These are phyloP conservation scores for Dryas drummondii DNA, from an alignment of 306 rosid species.

Conservation along the genomic window DNA sequence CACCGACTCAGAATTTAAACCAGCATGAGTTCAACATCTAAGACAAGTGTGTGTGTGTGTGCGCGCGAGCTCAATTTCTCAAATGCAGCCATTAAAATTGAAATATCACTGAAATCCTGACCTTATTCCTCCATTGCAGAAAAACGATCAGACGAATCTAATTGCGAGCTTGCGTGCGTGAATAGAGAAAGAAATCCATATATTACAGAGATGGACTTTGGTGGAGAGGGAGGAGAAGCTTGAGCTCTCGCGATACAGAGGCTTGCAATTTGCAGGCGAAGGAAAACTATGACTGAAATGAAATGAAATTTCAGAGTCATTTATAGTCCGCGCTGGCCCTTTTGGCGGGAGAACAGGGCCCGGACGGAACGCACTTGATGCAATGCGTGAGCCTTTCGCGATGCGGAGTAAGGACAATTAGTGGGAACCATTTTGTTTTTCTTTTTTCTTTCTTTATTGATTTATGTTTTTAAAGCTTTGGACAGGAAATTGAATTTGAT, in stretches of 20 bases:
- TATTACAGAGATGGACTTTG: constrained; percentile 17
- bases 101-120: background rate
- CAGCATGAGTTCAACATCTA: background rate
- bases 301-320: constrained; percentile 5
- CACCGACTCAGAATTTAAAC: background rate
- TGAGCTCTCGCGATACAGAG: constrained; percentile 7
- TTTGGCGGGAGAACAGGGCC: constrained; percentile 24
- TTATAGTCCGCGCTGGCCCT: constrained; percentile 19
- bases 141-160: background rate
- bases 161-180: background rate
- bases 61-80: no score
- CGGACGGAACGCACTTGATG: background rate
- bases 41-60: no score
- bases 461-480: no score
- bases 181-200: background rate
- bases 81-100: background rate
- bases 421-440: no score
- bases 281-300: background rate
- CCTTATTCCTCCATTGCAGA: constrained; percentile 4
- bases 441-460: background rate
- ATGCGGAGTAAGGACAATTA: no score
- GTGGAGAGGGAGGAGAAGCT: constrained; percentile 9
- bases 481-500: no score
- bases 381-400: background rate
- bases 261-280: background rate